Percentiles rank a stretch among this genome's conserved stretches.
These are phyloP conservation scores for Cercospora sp. DNA, from an alignment of 2,329 filamentous ascomycete species.

Conservation along the genomic window DNA sequence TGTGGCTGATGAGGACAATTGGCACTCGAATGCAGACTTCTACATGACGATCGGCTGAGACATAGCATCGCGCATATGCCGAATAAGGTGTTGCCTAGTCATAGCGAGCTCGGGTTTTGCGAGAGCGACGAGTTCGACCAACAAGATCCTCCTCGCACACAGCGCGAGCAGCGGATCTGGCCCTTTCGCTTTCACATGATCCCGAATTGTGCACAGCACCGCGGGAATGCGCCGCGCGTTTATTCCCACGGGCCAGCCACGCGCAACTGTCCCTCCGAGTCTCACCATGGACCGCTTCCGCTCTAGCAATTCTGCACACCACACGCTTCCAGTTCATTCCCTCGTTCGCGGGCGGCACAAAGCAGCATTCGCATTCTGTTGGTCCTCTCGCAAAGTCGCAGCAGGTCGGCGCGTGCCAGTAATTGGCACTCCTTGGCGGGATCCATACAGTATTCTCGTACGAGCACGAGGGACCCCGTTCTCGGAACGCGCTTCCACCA, in stretches of 20 bases:
- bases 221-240: not conserved
- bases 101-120: not conserved
- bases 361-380: not conserved
- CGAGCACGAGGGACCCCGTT: not conserved
- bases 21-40: not conserved
- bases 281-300: not conserved
- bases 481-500: not conserved
- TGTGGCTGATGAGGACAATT: not conserved
- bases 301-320: not conserved
- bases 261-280: not conserved
- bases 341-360: not conserved
- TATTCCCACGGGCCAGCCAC: not conserved
- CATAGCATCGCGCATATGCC: not conserved
- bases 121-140: not conserved
- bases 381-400: not conserved
- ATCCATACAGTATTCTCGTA: not conserved
- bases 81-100: not conserved
- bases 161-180: not conserved
- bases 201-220: not conserved
- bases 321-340: not conserved
- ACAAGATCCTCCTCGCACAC: not conserved
- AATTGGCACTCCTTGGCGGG: not conserved
- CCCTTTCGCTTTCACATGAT: not conserved
- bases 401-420: not conserved
- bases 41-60: not conserved